Conservation (phyloP, 1,284 basidiomycete species). For the Ceratobasidium sp. region DNA sequence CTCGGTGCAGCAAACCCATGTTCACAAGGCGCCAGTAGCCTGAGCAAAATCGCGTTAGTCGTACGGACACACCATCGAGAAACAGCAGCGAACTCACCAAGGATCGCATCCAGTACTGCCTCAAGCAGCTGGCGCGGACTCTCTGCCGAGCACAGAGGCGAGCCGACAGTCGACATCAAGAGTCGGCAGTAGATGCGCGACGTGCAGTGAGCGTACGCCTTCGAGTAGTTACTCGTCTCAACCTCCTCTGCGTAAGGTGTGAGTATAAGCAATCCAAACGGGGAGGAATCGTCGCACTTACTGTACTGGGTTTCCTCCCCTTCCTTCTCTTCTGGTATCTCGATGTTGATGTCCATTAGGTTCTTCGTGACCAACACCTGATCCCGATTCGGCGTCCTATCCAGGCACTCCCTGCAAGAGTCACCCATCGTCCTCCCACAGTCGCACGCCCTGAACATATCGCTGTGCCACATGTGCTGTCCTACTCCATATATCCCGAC, state of each 20-base stretch:
- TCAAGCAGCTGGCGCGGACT: neutral
- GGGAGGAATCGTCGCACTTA: neutral
- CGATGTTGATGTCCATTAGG: neutral
- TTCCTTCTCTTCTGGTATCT: neutral
- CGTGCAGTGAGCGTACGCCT: neutral
- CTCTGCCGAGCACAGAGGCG: neutral
- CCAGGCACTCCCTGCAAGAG: neutral
- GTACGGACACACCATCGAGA: conserved; percentile 3
- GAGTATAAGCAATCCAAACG: neutral
- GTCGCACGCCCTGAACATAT: neutral
- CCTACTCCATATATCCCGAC: conserved; percentile 3
- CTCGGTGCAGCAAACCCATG: conserved; percentile 22
- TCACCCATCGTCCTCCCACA: neutral
- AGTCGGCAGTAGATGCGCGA: neutral
- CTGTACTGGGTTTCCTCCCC: neutral
- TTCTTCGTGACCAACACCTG: neutral
- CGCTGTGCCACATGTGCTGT: conserved; percentile 26
- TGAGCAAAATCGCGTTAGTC: neutral
- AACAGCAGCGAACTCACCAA: conserved; percentile 3
- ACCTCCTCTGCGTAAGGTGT: neutral
- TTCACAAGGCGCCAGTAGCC: conserved; percentile 35
- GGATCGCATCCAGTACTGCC: neutral
- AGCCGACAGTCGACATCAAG: conserved; percentile 16
- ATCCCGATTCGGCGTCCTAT: neutral
- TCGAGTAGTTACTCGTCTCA: neutral